These are phyloP conservation scores for Akanthomyces muscarius DNA, from an alignment of 2,329 filamentous ascomycete genomes.

Conservation along the genomic window DNA sequence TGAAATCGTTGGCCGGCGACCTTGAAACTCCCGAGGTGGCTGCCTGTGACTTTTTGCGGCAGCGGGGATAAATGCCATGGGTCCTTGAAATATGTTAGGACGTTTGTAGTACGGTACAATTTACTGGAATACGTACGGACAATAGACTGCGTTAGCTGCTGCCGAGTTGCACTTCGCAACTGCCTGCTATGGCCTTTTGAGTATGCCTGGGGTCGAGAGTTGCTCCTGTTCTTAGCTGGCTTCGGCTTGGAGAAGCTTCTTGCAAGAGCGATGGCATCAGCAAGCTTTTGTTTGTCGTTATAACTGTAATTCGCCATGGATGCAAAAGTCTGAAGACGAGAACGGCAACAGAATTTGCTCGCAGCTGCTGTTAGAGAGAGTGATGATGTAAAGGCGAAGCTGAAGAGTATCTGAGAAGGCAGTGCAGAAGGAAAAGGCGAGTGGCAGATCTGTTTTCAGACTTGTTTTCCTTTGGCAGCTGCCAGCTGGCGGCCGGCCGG, in stretches of 20 bases:
- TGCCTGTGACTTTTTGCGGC: neutral
- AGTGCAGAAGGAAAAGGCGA: neutral
- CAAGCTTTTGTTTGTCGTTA: conserved; percentile 9
- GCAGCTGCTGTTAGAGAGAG: too few species aligned
- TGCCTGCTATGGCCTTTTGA: neutral
- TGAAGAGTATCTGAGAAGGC: neutral
- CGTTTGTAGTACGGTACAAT: too few species aligned
- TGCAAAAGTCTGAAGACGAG: neutral
- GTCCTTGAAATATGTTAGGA: neutral
- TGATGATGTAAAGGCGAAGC: neutral
- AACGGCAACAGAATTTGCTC: too few species aligned
- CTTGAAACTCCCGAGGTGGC: neutral
- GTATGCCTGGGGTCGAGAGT: neutral
- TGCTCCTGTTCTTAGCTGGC: neutral
- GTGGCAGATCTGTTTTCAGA: neutral
- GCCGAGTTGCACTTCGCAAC: neutral
- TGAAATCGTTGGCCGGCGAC: neutral
- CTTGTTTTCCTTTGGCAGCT: neutral
- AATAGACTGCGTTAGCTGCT: neutral
- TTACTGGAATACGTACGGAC: neutral
- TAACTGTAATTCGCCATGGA: neutral
- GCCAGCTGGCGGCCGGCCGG: neutral
- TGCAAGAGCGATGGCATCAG: conserved; percentile 13
- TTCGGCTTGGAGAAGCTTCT: conserved; percentile 16
- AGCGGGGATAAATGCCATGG: neutral